Evolutionary conservation across 2,329 filamentous ascomycete genomes (phyloP), one percentile per base, ranked within the genome.

Genomic region (Arthrocladium fulminans): DNA sequence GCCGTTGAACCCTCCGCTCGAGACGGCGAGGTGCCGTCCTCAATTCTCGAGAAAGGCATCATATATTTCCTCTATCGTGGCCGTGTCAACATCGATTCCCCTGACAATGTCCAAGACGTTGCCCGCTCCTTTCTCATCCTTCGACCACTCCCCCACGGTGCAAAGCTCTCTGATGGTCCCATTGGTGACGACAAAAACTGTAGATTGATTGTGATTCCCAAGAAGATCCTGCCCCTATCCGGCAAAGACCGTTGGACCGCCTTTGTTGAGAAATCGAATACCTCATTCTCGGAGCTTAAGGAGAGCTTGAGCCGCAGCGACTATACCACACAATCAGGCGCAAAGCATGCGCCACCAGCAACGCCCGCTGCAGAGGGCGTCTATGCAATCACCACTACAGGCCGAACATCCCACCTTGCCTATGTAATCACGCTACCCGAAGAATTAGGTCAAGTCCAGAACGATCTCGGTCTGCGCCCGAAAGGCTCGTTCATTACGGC

Each of bases 61-160:
- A 81, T 95, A 57, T 94, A 94, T 72, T 94, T 94, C 74, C 94
- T 94, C 71, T 83, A 84, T 59, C 82, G 88, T 15, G 80, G 81
- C 6, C 81, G 87, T 10, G 86, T 95, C 30, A 79, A 80, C 44
- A 74, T 86, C 22, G 78, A 87, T 3, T 74, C 86, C 5, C 82
- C 87, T 0, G 74, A 82, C 15, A 74, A 76, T 39, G 72, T 90
- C 1, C 67, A 76, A 34, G 88, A 95, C 45, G 76, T 94, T 42
- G 80, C 84, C 35, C 82, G 87, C 42, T 88, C 77, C 53, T 90
- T 84, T 68, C 81, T 95, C 59, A 75, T 94, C 12, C 75, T 95
- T 3, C 79, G 85, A 0, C 88, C 88, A 0, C 70, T 90, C 3
- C 79, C 76, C 0, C 68, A 73, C 3, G 83, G 81, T n/a, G 80